phyloP scores from a whole-genome alignment of 208 protist species.

The Acanthamoeba triangularis region DNA sequence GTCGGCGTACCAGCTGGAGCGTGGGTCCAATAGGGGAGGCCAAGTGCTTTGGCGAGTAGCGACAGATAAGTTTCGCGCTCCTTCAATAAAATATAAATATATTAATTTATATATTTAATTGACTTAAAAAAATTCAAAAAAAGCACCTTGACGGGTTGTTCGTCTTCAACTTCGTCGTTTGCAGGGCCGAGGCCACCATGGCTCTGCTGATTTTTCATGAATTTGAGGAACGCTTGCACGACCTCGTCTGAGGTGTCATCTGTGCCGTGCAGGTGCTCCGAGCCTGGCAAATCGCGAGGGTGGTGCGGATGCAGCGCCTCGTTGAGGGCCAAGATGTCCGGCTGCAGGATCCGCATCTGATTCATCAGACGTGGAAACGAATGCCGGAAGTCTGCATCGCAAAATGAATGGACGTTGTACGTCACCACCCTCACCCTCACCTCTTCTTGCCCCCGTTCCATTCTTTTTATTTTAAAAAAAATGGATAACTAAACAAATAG shows the following conservation, averaged over 20 bases:
- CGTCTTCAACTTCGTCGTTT: background rate
- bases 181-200: background rate
- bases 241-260: background rate
- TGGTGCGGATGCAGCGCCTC: constrained; percentile 12
- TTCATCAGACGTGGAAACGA: background rate
- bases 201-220: background rate
- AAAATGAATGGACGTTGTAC: constrained; percentile 60
- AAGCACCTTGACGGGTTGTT: background rate
- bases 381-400: background rate
- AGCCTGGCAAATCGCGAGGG: background rate
- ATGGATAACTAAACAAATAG: too few species aligned
- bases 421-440: background rate
- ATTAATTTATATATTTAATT: too few species aligned
- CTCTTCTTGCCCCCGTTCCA: background rate
- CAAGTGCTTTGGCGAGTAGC: background rate
- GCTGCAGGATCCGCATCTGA: background rate
- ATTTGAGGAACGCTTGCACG: background rate
- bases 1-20: background rate
- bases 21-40: constrained; percentile 7
- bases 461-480: background rate
- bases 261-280: background rate
- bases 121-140: background rate
- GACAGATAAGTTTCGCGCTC: background rate
- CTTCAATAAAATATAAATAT: background rate
- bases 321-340: constrained; percentile 58